A percentile compares a stretch with the other conserved stretches of the same genome.
Conservation (phyloP, 106 monocot genomes). For the Phalaenopsis aphrodite region DNA sequence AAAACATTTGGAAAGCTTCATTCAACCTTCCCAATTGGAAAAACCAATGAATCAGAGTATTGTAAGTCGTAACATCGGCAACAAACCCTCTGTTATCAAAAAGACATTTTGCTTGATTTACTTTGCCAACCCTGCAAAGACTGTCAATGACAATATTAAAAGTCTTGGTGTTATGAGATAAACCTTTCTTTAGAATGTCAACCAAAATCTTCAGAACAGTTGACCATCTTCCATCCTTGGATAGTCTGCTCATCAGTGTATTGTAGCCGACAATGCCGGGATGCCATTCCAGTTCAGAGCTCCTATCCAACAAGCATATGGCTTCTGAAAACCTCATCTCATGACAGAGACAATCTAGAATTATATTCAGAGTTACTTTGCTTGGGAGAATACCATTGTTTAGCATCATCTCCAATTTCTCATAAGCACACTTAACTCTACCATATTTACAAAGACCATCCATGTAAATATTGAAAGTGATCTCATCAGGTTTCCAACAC, state of each 20-base stretch:
- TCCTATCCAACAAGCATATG: slow-evolving; percentile 28
- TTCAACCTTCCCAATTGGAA: slow-evolving; percentile 16
- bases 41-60: slow-evolving; percentile 40
- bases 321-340: slow-evolving; percentile 24
- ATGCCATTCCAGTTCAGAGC: slow-evolving; percentile 31
- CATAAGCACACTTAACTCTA: slow-evolving; percentile 21
- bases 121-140: slow-evolving; percentile 37
- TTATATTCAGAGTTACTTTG: slow-evolving; percentile 39
- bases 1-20: slow-evolving; percentile 25
- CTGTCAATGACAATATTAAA: slow-evolving; percentile 48
- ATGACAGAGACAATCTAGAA: slow-evolving; percentile 50
- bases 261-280: slow-evolving; percentile 36
- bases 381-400: slow-evolving; percentile 26
- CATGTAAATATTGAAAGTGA: slow-evolving; percentile 57
- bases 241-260: slow-evolving; percentile 45
- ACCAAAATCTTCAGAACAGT: slow-evolving; percentile 35
- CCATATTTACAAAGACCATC: slow-evolving; percentile 43
- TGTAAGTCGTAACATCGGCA: slow-evolving; percentile 40
- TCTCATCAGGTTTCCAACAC: slow-evolving; percentile 43
- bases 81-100: slow-evolving; percentile 21
- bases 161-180: slow-evolving; percentile 28
- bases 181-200: slow-evolving; percentile 52
- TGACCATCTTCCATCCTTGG: slow-evolving; percentile 22
- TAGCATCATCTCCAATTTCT: slow-evolving; percentile 26
- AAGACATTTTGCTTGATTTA: slow-evolving; percentile 22